Evolutionary conservation across 2,329 filamentous ascomycete genomes (phyloP), one percentile per base, ranked within the genome.

Genomic region (Talaromyces atroroseus): DNA sequence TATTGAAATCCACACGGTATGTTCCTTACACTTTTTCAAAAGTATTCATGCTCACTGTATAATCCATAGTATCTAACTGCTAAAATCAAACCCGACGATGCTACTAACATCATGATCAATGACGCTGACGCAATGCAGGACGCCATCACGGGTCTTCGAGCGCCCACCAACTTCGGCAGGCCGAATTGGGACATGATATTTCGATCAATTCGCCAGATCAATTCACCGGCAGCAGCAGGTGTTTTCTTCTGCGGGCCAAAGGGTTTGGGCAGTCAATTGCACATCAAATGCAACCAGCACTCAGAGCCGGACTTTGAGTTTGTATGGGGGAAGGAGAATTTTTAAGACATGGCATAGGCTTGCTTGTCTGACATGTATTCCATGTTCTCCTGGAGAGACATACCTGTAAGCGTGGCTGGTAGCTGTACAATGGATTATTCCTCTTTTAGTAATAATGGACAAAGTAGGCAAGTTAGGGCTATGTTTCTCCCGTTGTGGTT

Each of bases 161-260:
- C 88, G 54, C 89, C 89, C 20, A 94, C 89, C 45, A 94, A 91
- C 76, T 66, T 94, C 69, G 90, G 90, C 54, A 80, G 89, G 23
- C 90, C 90, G 16, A 92, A 94, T 74, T 94, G 90, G 90, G 88
- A 94, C 68, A 90, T 90, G 83, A 89, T 95, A 65, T 94, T 94
- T 77, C 83, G 88, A 61, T 86, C 86, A 54, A 89, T 95, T 68
- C 80, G 89, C 66, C 91, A 91, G 74, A 82, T 94, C 61, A 87
- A 90, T 68, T 77, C 80, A 5, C 86, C 87, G 1, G 83, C 83
- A 48, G 87, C 90, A 73, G 85, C 85, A 1, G 87, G 87, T 64
- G 87, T 90, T 18, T 90, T 94, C 78, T 94, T 92, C 78, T 94
- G 89, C 68, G 89, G 89, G 0, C 89, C 89, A 34, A 92, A 92